Base-by-base conservation (phyloP, 2,329 filamentous ascomycete species). In the Coleophoma cylindrospora region DNA sequence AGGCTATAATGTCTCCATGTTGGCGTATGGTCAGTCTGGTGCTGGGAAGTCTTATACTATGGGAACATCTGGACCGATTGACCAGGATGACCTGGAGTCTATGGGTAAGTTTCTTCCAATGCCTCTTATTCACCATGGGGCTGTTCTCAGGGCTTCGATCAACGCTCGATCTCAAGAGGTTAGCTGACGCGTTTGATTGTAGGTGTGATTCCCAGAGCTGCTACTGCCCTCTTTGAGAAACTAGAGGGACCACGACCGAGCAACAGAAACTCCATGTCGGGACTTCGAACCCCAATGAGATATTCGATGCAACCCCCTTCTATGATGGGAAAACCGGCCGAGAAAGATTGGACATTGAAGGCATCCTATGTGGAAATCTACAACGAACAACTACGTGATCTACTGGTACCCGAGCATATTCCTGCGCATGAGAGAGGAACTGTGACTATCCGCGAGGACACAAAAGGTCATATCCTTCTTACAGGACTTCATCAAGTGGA, bases 41-140 rank as follows among this genome's bases (percentile, higher is more conserved):
- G 91, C 94, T 11, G 94, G 94, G 60, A 99, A 99, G 72, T 97
- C 92, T 3, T 97, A 95, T 66, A 99, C 94, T 0, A 99, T 99
- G 94, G 94, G 94, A 50, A 99, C 94, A 0, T 91, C 92, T 1
- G 91, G 91, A 4, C 89, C 91, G 2, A 69, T 69, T 19, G 91
- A 96, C 62, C 87, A 95, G 63, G 76, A 74, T 22, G 78, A 92
- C 61, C 57, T 76, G 32, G 79, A 86, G 8, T 69, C 82, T 32
- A 94, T 92, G 87, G 91, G 90, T 94, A 78, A 69, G 86, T 71
- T 48, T 37, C 36, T 38, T 38, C 36, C 33, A 49, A 22, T 17
- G 10, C n/a, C 11, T 11, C 11, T 15, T 17, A 2, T 8, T 41
- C 38, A 41, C 8, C 17, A 41, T 17, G 15, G 15, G 38, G 37